Conservation (phyloP, 2,329 filamentous ascomycete genomes). For the Ceratocystis ficicola region DNA sequence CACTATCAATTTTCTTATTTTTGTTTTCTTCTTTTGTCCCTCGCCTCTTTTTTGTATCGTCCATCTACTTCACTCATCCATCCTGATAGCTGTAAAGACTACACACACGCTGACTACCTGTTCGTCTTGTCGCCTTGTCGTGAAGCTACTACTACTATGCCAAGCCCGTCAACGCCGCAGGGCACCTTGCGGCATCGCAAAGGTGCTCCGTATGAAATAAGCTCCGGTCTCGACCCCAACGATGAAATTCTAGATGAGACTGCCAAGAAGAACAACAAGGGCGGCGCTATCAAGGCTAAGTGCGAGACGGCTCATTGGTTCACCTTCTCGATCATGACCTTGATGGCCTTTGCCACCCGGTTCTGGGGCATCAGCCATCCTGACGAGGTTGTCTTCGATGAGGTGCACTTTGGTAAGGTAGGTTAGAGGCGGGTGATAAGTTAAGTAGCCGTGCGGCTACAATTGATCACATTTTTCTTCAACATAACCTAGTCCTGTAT, state of each 20-base stretch:
- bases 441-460: not conserved
- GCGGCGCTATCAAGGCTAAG: constrained; percentile 28
- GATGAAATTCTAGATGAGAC: constrained; percentile 35
- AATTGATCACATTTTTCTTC: not conserved
- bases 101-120: not conserved
- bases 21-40: constrained; percentile 21
- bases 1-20: constrained; percentile 13
- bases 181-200: constrained; percentile 49
- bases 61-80: not conserved
- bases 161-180: constrained; percentile 40
- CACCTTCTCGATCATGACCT: constrained; percentile 62
- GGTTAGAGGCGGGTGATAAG: constrained; percentile 24
- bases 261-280: constrained; percentile 28
- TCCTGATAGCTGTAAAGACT: not conserved
- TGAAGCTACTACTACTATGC: constrained; percentile 31
- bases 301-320: constrained; percentile 78
- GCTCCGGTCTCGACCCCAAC: constrained; percentile 30
- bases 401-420: constrained; percentile 99
- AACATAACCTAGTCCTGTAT: not conserved
- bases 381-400: constrained; percentile 94
- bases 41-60: not conserved
- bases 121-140: not conserved
- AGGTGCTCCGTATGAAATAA: constrained; percentile 36
- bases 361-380: constrained; percentile 96
- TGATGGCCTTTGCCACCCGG: constrained; percentile 75